phyloP scores from a whole-genome alignment of 2,329 filamentous ascomycete species.

The Neonectria magnoliae region DNA sequence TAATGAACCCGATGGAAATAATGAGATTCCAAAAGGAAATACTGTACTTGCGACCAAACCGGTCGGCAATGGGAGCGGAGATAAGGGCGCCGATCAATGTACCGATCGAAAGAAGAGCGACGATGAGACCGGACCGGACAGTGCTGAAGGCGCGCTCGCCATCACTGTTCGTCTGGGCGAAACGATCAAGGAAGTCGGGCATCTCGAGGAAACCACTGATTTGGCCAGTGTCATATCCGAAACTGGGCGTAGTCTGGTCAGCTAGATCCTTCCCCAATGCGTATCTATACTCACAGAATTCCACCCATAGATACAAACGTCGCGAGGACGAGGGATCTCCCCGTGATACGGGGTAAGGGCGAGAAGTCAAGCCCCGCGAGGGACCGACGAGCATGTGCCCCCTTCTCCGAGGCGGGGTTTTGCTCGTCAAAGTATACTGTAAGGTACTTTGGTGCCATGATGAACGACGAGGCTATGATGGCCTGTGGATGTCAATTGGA shows the following conservation, averaged over 20 bases:
- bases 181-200: slow-evolving; percentile 64
- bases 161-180: slow-evolving; percentile 54
- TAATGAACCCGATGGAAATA: slow-evolving; percentile 72
- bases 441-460: slow-evolving; percentile 34
- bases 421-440: slow-evolving; percentile 55
- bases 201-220: slow-evolving; percentile 68
- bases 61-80: slow-evolving; percentile 72
- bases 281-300: slow-evolving; percentile 48
- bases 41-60: slow-evolving; percentile 69
- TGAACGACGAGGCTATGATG: slow-evolving; percentile 19
- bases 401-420: slow-evolving; percentile 53
- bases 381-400: slow-evolving; percentile 44
- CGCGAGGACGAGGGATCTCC: slow-evolving; percentile 50
- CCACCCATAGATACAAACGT: slow-evolving; percentile 57
- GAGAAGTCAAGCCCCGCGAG: slow-evolving; percentile 56
- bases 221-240: slow-evolving; percentile 63
- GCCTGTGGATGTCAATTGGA: not conserved
- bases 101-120: slow-evolving; percentile 67
- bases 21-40: slow-evolving; percentile 71
- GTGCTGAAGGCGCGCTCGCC: slow-evolving; percentile 59
- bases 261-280: not conserved
- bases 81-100: slow-evolving; percentile 68
- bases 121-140: slow-evolving; percentile 67
- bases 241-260: slow-evolving; percentile 34
- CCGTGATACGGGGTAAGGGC: slow-evolving; percentile 53